A percentile compares a stretch with the other conserved stretches of the same genome.
These are phyloP conservation scores for Pyracantha coccinea DNA, from an alignment of 331 rosid species.

Conservation along the genomic window DNA sequence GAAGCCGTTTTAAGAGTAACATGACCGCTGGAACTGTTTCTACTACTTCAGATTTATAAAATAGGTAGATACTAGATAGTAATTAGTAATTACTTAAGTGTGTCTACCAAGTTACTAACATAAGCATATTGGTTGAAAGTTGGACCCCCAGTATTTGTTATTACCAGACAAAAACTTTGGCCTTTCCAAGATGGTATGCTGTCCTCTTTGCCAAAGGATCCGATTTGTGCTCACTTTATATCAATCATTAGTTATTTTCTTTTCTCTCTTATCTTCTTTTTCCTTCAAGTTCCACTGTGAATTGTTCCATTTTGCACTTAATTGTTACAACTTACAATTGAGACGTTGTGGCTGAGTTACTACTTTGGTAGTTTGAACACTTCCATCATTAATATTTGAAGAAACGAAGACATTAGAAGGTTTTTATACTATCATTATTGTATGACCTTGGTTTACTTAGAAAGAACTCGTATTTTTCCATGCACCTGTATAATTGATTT, in stretches of 20 bases:
- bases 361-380: background rate
- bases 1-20: background rate
- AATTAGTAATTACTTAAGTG: background rate
- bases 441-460: background rate
- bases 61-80: background rate
- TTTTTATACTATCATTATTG: background rate
- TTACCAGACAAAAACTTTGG: background rate
- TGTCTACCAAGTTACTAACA: background rate
- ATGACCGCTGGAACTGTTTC: background rate
- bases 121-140: background rate
- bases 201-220: background rate
- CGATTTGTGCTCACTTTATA: background rate
- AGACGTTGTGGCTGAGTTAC: background rate
- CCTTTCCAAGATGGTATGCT: background rate
- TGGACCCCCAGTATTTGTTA: too few relatives aligned
- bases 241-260: background rate
- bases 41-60: background rate
- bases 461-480: background rate
- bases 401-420: background rate
- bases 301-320: background rate
- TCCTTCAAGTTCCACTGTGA: background rate
- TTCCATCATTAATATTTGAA: background rate
- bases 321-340: background rate
- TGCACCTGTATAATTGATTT: background rate
- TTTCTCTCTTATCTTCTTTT: background rate